Percentiles rank a stretch among this genome's conserved stretches.
These are phyloP conservation scores for Inga oerstediana DNA, from an alignment of 306 rosid genomes.

Conservation along the genomic window DNA sequence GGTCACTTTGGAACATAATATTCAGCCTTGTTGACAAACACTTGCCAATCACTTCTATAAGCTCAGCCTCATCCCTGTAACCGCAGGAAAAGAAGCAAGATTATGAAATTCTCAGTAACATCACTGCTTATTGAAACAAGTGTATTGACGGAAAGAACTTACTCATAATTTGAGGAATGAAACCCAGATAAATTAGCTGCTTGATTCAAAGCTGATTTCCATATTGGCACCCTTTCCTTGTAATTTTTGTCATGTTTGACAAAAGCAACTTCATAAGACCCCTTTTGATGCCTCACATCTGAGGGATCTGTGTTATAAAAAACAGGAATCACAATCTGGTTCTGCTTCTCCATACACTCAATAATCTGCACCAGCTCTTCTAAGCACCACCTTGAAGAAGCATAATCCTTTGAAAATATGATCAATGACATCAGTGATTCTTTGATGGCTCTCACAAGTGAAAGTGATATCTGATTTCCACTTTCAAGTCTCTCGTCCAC, in stretches of 20 bases:
- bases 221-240: neutral
- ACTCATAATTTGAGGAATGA: conserved; percentile 30
- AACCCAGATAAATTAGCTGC: conserved; percentile 12
- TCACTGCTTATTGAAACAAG: neutral
- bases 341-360: neutral
- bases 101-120: neutral
- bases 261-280: neutral
- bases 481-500: neutral
- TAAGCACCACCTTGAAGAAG: conserved; percentile 17
- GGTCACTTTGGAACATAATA: conserved; percentile 37
- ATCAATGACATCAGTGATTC: conserved; percentile 4
- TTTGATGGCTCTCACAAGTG: conserved; percentile 3
- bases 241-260: neutral
- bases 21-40: conserved; percentile 29
- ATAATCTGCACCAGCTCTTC: conserved; percentile 15
- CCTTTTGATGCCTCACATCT: conserved; percentile 12
- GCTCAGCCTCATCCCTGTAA: conserved; percentile 39
- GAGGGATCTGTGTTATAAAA: conserved; percentile 20
- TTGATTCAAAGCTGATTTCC: conserved; percentile 4
- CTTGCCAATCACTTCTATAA: conserved; percentile 32
- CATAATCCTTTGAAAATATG: conserved; percentile 13
- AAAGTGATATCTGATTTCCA: conserved; percentile 7
- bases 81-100: neutral
- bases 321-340: conserved; percentile 11
- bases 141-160: neutral